Evolutionary conservation across 176 grass and related monocot species (phyloP).

Genomic region (Musa beccarii): DNA sequence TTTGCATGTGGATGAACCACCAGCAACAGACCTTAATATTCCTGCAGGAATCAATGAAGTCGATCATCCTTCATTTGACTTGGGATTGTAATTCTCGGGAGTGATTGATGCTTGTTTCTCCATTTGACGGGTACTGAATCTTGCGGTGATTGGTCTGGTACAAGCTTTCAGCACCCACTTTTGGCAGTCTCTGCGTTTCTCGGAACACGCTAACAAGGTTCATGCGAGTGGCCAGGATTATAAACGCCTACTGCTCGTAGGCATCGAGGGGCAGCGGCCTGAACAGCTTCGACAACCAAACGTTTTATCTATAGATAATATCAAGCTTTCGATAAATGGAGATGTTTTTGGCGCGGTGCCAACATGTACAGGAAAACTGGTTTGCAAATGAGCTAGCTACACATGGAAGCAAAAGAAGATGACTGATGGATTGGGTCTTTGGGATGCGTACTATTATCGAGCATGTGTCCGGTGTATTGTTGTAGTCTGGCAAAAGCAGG

Average conservation of each 20-base stretch:
- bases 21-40: not conserved
- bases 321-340: not conserved
- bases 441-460: not conserved
- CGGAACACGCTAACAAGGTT: not conserved
- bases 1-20: not conserved
- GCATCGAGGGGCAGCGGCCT: not conserved
- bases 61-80: conserved; percentile 19
- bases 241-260: not conserved
- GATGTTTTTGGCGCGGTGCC: not conserved
- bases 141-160: not conserved
- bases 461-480: not conserved
- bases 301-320: not conserved
- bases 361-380: too few relatives aligned
- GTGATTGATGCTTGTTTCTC: not conserved
- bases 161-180: not conserved
- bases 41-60: conserved; percentile 10
- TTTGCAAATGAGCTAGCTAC: too few relatives aligned
- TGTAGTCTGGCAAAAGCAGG: not conserved
- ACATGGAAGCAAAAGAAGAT: not conserved
- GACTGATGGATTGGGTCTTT: not conserved
- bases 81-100: conserved; percentile 12
- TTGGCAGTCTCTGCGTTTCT: not conserved
- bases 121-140: not conserved
- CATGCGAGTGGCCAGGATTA: not conserved
- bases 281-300: not conserved